These are phyloP conservation scores for Calonectria ilicicola DNA, from an alignment of 2,329 filamentous ascomycete genomes.

Conservation along the genomic window DNA sequence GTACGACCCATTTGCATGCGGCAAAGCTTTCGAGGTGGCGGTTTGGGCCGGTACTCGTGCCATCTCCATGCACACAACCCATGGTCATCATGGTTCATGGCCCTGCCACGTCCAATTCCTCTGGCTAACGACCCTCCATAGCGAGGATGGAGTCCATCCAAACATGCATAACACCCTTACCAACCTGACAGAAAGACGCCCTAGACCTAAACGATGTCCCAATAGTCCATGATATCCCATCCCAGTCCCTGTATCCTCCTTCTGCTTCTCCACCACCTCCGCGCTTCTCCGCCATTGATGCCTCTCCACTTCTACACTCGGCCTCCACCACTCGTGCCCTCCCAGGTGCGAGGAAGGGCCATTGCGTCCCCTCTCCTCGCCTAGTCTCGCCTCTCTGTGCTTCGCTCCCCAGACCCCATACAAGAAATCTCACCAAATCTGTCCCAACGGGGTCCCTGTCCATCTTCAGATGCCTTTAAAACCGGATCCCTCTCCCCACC, in stretches of 20 bases:
- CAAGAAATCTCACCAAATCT: slow-evolving; percentile 29
- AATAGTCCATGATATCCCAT: slow-evolving; percentile 28
- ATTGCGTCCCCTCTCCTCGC: slow-evolving; percentile 24
- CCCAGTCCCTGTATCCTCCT: slow-evolving; percentile 23
- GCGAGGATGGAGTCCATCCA: slow-evolving; percentile 1
- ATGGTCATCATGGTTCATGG: slow-evolving; percentile 10
- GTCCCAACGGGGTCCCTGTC: slow-evolving; percentile 16
- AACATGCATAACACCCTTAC: slow-evolving; percentile 29
- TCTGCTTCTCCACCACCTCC: slow-evolving; percentile 32
- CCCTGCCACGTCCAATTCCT: slow-evolving; percentile 10
- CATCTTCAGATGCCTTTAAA: slow-evolving; percentile 36
- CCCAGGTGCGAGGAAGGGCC: slow-evolving; percentile 12
- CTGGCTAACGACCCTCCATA: slow-evolving; percentile 5
- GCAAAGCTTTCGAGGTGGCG: slow-evolving; percentile 1
- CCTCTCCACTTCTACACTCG: slow-evolving; percentile 20
- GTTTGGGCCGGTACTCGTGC: slow-evolving; percentile 16
- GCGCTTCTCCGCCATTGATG: slow-evolving; percentile 27
- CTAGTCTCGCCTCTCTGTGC: slow-evolving; percentile 27
- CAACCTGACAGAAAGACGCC: slow-evolving; percentile 25
- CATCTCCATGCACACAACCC: slow-evolving; percentile 20
- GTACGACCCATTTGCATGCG: not conserved
- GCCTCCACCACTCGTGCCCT: slow-evolving; percentile 25
- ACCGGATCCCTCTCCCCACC: slow-evolving; percentile 35
- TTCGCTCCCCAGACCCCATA: slow-evolving; percentile 19
- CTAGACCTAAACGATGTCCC: slow-evolving; percentile 19